Percentiles rank a stretch among this genome's conserved stretches.
Conservation (phyloP, 768 basidiomycete species). For the Pholiota microspora region DNA sequence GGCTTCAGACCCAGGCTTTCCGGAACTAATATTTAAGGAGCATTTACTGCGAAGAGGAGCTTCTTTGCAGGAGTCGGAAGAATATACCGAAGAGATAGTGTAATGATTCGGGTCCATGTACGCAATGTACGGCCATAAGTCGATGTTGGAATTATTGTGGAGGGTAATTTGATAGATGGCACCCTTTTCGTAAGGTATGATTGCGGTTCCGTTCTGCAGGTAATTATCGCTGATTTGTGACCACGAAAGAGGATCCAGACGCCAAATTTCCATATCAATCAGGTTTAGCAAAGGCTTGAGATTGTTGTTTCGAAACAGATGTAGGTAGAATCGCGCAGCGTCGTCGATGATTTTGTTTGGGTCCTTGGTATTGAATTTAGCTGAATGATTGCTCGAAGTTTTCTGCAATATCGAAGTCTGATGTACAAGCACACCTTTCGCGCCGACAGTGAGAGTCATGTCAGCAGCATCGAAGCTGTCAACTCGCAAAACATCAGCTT, state of each 20-base stretch:
- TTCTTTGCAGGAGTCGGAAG: slow-evolving; percentile 35
- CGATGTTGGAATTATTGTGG: slow-evolving; percentile 45
- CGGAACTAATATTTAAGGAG: slow-evolving; percentile 39
- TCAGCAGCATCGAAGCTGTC: slow-evolving; percentile 43
- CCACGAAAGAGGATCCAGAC: slow-evolving; percentile 44
- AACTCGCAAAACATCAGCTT: slow-evolving; percentile 46
- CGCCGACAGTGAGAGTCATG: slow-evolving; percentile 44
- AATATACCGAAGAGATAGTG: slow-evolving; percentile 53
- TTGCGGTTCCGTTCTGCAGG: slow-evolving; percentile 45
- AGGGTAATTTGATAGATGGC: slow-evolving; percentile 48
- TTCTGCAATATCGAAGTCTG: slow-evolving; percentile 35
- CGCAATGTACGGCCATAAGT: slow-evolving; percentile 63
- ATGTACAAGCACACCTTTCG: slow-evolving; percentile 39
- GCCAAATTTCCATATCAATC: slow-evolving; percentile 54
- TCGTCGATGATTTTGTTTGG: slow-evolving; percentile 46
- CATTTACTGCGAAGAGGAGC: slow-evolving; percentile 45
- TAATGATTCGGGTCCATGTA: slow-evolving; percentile 60
- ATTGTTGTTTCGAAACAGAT: slow-evolving; percentile 51
- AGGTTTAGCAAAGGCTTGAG: slow-evolving; percentile 42
- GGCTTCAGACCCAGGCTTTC: slow-evolving; percentile 43
- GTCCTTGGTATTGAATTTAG: slow-evolving; percentile 34
- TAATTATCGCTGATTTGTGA: slow-evolving; percentile 43
- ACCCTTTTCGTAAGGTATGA: slow-evolving; percentile 39
- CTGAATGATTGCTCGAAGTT: slow-evolving; percentile 30
- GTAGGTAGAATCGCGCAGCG: slow-evolving; percentile 58